Base-by-base conservation (phyloP, 2,329 filamentous ascomycete genomes). In the Didymella pinodella region DNA sequence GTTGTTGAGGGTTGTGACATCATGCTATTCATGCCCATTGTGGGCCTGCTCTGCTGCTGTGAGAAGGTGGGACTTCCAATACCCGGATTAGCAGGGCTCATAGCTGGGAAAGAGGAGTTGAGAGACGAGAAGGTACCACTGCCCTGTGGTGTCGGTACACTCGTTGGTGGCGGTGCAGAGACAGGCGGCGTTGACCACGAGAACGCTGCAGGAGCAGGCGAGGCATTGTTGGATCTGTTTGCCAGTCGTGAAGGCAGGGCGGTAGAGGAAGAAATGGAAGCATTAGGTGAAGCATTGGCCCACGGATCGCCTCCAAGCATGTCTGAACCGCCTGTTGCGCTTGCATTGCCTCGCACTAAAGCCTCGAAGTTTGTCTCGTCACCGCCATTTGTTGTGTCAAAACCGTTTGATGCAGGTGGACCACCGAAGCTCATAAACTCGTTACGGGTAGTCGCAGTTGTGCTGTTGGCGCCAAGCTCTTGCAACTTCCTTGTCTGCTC, bases 401-500 rank as follows among this genome's bases (percentile, higher is more conserved):
- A 65, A 26, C 88, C 88, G 4, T 86, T 88, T n/a, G 87, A 78
- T 31, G 84, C 62, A 26, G 62, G 59, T 18, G 71, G 65, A 6
- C 69, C 84, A n/a, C 86, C 87, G 70, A 91, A 91, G 2, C 86
- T 87, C 78, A 91, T 84, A 64, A 91, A 89, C 67, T 91, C 88
- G 45, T 90, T 88, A 65, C 78, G 86, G 4, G 83, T 79, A 2
- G 80, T 81, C 11, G 80, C 76, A n/a, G 77, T 80, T 72, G 83
- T 84, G 28, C 84, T 81, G 8, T 80, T 83, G 1, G 88, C 86
- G 0, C 87, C 87, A 7, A 98, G 83, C 69, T 97, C 94, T 72
- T 93, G 91, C 3, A 99, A 81, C 72, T 97, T 98, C 70, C 88
- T 89, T 7, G 85, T 90, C 70, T 98, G 95, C 73, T 98, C 95